phyloP scores from a whole-genome alignment of 768 basidiomycete species.

The Scleroderma bovista region DNA sequence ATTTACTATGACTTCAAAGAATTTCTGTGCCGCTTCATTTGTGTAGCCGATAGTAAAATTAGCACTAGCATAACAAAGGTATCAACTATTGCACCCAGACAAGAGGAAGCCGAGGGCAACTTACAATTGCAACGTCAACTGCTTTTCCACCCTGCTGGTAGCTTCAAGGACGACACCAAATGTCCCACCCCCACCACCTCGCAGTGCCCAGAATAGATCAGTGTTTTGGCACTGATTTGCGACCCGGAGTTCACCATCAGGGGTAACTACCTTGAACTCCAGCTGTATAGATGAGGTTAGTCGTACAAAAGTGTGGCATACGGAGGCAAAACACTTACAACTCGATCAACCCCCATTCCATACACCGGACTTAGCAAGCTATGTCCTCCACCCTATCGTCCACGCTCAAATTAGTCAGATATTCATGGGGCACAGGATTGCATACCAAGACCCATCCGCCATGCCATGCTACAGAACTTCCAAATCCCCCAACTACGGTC shows the following conservation, averaged over 20 bases:
- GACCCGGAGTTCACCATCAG: constrained; percentile 41
- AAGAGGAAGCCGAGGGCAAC: not conserved
- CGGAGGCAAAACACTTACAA: constrained; percentile 25
- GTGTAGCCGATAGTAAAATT: constrained; percentile 20
- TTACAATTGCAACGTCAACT: constrained; percentile 1
- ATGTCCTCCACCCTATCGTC: constrained; percentile 38
- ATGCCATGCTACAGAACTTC: constrained; percentile 31
- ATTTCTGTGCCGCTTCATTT: constrained; percentile 15
- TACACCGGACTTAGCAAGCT: constrained; percentile 38
- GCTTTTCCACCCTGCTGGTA: constrained; percentile 1
- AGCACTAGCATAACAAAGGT: constrained; percentile 12
- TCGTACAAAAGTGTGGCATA: not conserved
- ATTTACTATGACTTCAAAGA: constrained; percentile 26
- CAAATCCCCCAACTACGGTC: constrained; percentile 31
- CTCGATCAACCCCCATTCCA: constrained; percentile 43
- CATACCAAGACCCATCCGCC: constrained; percentile 30
- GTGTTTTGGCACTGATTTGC: constrained; percentile 38
- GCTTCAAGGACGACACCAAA: constrained; percentile 33
- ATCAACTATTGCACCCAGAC: not conserved
- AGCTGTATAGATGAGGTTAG: constrained; percentile 16
- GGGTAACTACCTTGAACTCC: constrained; percentile 49
- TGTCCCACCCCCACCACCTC: constrained; percentile 44
- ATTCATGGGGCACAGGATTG: not conserved
- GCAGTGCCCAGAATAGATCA: constrained; percentile 48
- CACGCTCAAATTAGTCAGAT: not conserved